Percentiles rank a stretch among this genome's conserved stretches.
Evolutionary conservation across 2,329 filamentous ascomycete species (phyloP).

Genomic region (Fusarium incarnatum): DNA sequence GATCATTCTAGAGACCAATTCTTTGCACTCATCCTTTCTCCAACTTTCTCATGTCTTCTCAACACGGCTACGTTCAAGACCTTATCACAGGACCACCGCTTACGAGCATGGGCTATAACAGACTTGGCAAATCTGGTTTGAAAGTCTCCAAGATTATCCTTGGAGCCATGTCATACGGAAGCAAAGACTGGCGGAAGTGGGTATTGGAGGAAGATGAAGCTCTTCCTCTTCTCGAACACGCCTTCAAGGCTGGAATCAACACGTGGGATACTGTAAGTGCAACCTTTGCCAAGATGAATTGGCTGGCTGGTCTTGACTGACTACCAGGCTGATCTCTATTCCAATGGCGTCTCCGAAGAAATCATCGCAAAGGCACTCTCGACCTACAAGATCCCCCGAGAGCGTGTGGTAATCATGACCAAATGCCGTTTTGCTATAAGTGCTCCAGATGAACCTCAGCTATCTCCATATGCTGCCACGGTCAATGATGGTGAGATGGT

Average conservation of each 20-base stretch:
- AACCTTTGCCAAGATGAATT: no score
- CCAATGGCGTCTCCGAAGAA: constrained; percentile 64
- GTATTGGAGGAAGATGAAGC: constrained; percentile 16
- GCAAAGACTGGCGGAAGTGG: constrained; percentile 6
- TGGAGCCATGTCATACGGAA: constrained; percentile 2
- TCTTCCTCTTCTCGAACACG: constrained; percentile 29
- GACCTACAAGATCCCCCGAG: constrained; percentile 65
- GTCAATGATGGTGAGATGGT: no score
- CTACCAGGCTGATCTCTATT: constrained; percentile 65
- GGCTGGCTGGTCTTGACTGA: no score
- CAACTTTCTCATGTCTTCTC: no score
- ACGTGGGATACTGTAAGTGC: constrained; percentile 2
- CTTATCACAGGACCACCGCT: no score
- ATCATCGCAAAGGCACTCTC: constrained; percentile 69
- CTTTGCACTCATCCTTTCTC: no score
- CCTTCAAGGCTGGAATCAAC: constrained; percentile 39
- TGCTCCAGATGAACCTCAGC: constrained; percentile 46
- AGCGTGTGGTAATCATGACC: constrained; percentile 68
- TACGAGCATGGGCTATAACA: no score
- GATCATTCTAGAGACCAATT: no score
- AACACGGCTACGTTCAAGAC: no score
- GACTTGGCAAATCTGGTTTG: background rate
- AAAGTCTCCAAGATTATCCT: constrained; percentile 9
- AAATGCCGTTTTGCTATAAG: constrained; percentile 66
- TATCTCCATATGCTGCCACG: no score